These are phyloP conservation scores for Solanum microdontum DNA, from an alignment of 257 asterid species.

Conservation along the genomic window DNA sequence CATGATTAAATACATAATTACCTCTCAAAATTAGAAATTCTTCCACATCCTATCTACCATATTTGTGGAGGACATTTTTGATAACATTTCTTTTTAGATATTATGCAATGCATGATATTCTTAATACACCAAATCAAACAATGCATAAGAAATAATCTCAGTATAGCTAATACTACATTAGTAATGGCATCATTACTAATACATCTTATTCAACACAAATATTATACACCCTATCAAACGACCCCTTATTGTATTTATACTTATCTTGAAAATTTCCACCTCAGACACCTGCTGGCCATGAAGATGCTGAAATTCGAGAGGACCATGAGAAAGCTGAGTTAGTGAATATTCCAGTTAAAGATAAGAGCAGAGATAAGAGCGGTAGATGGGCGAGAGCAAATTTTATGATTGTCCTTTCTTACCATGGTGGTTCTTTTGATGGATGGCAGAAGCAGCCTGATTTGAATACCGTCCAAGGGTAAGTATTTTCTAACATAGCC, in stretches of 20 bases:
- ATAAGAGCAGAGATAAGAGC: slow-evolving; percentile 47
- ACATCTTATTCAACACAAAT: neutral
- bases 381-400: slow-evolving; percentile 87
- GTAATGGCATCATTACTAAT: neutral
- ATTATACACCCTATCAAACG: neutral
- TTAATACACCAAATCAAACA: neutral
- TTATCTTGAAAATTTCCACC: slow-evolving; percentile 12
- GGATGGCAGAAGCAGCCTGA: slow-evolving; percentile 99
- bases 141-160: neutral
- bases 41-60: neutral
- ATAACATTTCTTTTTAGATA: neutral
- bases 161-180: neutral
- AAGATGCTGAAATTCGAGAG: slow-evolving; percentile 31
- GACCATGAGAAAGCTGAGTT: slow-evolving; percentile 27
- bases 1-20: neutral
- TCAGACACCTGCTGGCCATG: slow-evolving; percentile 24
- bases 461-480: slow-evolving; percentile 85
- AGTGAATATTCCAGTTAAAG: slow-evolving; percentile 23
- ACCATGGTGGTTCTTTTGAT: slow-evolving; percentile 84
- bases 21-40: neutral
- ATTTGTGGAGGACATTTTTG: neutral
- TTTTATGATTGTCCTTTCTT: slow-evolving; percentile 67
- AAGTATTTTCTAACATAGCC: slow-evolving; percentile 4
- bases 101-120: neutral
- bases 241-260: neutral